Evolutionary conservation across 2,329 filamentous ascomycete genomes (phyloP).

Genomic region (Iodosphaeria phyllophila): DNA sequence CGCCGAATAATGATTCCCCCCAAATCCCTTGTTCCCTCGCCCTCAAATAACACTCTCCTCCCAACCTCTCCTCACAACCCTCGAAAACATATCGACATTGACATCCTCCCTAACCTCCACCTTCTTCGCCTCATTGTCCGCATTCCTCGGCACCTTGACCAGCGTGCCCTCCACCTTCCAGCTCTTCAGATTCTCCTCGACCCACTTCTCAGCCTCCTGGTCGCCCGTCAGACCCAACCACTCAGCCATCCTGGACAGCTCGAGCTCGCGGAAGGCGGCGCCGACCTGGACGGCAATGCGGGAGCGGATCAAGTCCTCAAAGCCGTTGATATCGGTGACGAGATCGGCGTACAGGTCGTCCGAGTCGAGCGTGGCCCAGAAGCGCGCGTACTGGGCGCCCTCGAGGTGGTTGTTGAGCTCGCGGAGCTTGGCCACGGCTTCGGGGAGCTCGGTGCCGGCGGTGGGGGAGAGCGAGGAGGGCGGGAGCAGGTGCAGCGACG

Average conservation of each 20-base stretch:
- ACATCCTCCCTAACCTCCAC: conserved; percentile 92
- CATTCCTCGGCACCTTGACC: conserved; percentile 73
- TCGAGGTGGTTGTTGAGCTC: conserved; percentile 74
- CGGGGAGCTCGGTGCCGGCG: conserved; percentile 51
- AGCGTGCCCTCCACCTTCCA: conserved; percentile 58
- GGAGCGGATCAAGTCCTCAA: conserved; percentile 84
- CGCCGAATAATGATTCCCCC: too few relatives aligned
- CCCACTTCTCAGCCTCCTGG: conserved; percentile 55
- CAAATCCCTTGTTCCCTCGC: too few relatives aligned
- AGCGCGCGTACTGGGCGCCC: conserved; percentile 72
- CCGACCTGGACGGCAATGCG: conserved; percentile 78
- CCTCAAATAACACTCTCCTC: too few relatives aligned
- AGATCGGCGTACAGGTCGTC: conserved; percentile 94
- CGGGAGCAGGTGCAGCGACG: conserved; percentile 84
- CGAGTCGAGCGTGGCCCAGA: conserved; percentile 84
- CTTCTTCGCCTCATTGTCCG: conserved; percentile 95
- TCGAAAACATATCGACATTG: conserved; percentile 68
- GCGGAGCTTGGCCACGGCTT: conserved; percentile 79
- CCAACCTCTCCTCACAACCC: conserved; percentile 69
- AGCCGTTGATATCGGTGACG: conserved; percentile 82
- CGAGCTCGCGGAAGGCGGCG: conserved; percentile 59
- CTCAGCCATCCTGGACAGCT: conserved; percentile 46
- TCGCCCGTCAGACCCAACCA: conserved; percentile 61
- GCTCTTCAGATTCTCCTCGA: conserved; percentile 67
- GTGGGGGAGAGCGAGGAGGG: conserved; percentile 54